phyloP scores from a whole-genome alignment of 805 yeast species.

The Saccharomycopsis capsularis region DNA sequence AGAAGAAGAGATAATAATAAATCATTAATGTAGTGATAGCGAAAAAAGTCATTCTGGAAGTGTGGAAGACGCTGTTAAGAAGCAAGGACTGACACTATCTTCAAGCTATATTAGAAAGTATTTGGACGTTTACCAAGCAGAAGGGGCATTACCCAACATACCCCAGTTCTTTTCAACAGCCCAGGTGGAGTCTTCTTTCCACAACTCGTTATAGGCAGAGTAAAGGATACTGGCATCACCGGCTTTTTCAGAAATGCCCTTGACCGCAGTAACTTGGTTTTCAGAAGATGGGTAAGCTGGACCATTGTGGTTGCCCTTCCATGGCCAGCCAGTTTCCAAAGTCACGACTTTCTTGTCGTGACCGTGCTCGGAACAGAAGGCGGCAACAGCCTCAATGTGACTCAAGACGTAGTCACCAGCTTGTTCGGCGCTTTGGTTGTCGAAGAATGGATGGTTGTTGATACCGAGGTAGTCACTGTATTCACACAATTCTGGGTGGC shows the following conservation, averaged over 20 bases:
- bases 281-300: slow-evolving; percentile 46
- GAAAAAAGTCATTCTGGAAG: no score
- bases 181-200: slow-evolving; percentile 53
- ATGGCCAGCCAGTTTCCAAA: slow-evolving; percentile 68
- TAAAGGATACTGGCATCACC: slow-evolving; percentile 48
- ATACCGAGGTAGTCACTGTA: slow-evolving; percentile 58
- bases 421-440: slow-evolving; percentile 9
- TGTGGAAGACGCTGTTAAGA: no score
- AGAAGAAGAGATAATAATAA: no score
- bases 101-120: no score
- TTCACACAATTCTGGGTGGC: slow-evolving; percentile 46
- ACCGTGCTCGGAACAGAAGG: slow-evolving; percentile 18
- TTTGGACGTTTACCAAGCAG: slow-evolving; percentile 16
- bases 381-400: slow-evolving; percentile 15
- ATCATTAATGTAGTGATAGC: no score
- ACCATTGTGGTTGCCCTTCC: slow-evolving; percentile 46
- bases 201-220: slow-evolving; percentile 54
- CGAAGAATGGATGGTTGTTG: slow-evolving; percentile 57
- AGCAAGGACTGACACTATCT: no score
- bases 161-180: slow-evolving; percentile 46
- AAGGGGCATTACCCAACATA: slow-evolving; percentile 20
- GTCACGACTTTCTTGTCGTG: slow-evolving; percentile 37
- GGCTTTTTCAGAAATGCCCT: slow-evolving; percentile 39
- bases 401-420: slow-evolving; percentile 18
- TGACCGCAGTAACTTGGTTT: slow-evolving; percentile 47